Percentiles rank a stretch among this genome's conserved stretches.
These are phyloP conservation scores for Aegilops umbellulata DNA, from an alignment of 176 grass and related monocot genomes.

Conservation along the genomic window DNA sequence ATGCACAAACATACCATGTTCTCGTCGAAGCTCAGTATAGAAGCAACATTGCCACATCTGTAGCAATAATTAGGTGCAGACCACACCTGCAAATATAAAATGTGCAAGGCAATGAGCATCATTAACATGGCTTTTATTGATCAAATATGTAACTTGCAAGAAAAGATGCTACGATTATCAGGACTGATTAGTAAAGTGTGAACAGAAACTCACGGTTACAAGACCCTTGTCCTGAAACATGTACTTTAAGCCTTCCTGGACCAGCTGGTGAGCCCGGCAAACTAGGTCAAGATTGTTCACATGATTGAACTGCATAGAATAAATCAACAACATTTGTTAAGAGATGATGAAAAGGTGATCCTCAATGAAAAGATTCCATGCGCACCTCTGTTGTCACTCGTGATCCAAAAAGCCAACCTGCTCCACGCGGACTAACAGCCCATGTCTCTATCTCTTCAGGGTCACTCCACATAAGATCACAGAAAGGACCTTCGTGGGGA, in stretches of 20 bases:
- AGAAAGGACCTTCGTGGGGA: conserved; percentile 95
- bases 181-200: neutral
- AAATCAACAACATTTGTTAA: conserved; percentile 9
- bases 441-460: conserved; percentile 98
- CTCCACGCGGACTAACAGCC: conserved; percentile 96
- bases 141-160: neutral
- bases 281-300: conserved; percentile 95
- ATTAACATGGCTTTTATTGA: neutral
- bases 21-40: conserved; percentile 95
- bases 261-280: conserved; percentile 93
- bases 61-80: conserved; percentile 99
- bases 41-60: conserved; percentile 98
- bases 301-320: conserved; percentile 76
- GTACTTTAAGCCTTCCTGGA: conserved; percentile 98
- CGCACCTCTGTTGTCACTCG: conserved; percentile 91
- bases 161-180: conserved; percentile 1
- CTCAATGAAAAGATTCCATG: conserved; percentile 9
- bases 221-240: conserved; percentile 99
- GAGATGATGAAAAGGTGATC: neutral
- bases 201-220: conserved; percentile 78
- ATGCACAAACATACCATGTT: conserved; percentile 67
- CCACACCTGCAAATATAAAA: conserved; percentile 66
- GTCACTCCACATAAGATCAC: conserved; percentile 99
- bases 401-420: conserved; percentile 97
- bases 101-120: neutral